Evolutionary conservation across 495 filamentous ascomycete species (phyloP).

Genomic region (Penicillium cataractarum): DNA sequence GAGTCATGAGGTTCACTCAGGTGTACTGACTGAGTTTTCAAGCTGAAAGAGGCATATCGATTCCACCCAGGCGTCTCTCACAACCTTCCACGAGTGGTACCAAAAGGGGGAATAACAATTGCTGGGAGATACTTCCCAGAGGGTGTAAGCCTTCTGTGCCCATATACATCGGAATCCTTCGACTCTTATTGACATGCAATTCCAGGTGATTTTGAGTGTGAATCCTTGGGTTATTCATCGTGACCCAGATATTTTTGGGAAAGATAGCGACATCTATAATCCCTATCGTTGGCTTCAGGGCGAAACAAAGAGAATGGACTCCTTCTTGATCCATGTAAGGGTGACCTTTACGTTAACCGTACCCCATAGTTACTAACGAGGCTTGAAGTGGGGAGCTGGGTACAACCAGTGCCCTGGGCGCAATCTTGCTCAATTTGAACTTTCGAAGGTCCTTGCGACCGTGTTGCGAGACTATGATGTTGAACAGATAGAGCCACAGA

Average conservation of each 20-base stretch:
- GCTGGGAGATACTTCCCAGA: conserved; percentile 39
- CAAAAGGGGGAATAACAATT: conserved; percentile 33
- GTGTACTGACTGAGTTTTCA: background rate
- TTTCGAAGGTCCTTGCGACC: conserved; percentile 45
- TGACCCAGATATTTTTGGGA: conserved; percentile 45
- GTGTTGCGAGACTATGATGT: conserved; percentile 48
- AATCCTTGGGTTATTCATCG: conserved; percentile 51
- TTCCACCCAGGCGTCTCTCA: conserved; percentile 37
- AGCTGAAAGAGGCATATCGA: conserved; percentile 58
- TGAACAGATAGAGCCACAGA: conserved; percentile 37
- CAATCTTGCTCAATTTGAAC: conserved; percentile 50
- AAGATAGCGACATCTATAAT: conserved; percentile 48
- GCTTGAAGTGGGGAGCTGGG: conserved; percentile 42
- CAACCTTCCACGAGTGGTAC: conserved; percentile 35
- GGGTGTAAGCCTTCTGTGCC: conserved; percentile 29
- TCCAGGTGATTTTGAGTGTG: conserved; percentile 44
- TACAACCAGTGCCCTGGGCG: conserved; percentile 49
- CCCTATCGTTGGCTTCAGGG: conserved; percentile 50
- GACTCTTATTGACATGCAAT: background rate
- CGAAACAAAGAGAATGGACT: conserved; percentile 35
- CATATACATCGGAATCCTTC: background rate
- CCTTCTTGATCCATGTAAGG: conserved; percentile 38
- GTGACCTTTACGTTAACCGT: background rate
- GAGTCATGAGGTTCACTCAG: background rate
- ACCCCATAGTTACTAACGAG: background rate